Conservation (phyloP, 352 stramenopile species). For the Pythium periplocum region DNA sequence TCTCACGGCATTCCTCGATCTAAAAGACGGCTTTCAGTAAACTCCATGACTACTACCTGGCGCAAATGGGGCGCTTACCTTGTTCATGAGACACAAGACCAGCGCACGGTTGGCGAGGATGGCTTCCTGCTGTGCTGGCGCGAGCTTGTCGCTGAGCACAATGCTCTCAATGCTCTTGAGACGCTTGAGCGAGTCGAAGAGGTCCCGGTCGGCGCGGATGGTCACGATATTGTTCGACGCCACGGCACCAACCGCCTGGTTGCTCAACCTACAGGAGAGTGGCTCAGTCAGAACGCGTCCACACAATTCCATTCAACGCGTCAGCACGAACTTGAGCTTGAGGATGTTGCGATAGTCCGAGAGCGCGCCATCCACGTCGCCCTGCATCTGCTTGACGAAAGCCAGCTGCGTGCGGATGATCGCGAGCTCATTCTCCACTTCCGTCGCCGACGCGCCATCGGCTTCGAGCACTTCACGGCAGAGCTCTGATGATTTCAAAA, state of each 20-base stretch:
- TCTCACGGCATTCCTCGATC: constrained; percentile 60
- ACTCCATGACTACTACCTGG: too few species aligned
- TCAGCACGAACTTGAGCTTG: constrained; percentile 62
- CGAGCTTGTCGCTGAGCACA: constrained; percentile 59
- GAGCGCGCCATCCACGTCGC: constrained; percentile 59
- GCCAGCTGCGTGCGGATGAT: constrained; percentile 68
- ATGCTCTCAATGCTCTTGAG: constrained; percentile 60
- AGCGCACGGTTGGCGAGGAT: constrained; percentile 73
- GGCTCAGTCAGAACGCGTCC: too few species aligned
- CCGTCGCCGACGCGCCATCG: constrained; percentile 44
- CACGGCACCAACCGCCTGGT: constrained; percentile 56
- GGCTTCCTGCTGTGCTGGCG: constrained; percentile 50
- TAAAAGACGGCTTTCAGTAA: too few species aligned
- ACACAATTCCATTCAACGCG: neutral
- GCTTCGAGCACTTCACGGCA: constrained; percentile 54
- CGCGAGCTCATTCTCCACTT: constrained; percentile 69
- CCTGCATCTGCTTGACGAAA: constrained; percentile 77
- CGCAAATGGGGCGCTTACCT: constrained; percentile 8
- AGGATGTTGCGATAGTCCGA: constrained; percentile 73
- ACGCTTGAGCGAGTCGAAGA: constrained; percentile 83
- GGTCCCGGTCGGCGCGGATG: constrained; percentile 69
- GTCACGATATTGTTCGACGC: constrained; percentile 81
- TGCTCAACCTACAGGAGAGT: constrained; percentile 33
- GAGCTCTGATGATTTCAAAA: constrained; percentile 30
- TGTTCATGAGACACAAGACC: constrained; percentile 70